Evolutionary conservation across 2,329 filamentous ascomycete genomes (phyloP), one percentile per base, ranked within the genome.

Genomic region (Fusarium albidum): DNA sequence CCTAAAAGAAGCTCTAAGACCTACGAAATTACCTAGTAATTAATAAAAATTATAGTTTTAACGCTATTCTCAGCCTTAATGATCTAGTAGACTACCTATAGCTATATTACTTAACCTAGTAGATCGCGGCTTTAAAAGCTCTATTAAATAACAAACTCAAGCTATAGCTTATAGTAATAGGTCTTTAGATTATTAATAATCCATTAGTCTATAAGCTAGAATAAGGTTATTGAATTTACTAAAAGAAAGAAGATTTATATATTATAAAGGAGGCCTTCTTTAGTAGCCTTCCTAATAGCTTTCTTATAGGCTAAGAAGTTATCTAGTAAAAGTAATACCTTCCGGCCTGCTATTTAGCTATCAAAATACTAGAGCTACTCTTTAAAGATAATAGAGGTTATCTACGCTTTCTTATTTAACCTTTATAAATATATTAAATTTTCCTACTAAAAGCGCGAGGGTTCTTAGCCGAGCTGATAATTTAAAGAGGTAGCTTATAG

Each of bases 181-280:
- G 18, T 25, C 12, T 38, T 38, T n/a, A 38, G 35, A 21, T 38
- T 38, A 38, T 38, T 38, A 38, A 38, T 38, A 38, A 38, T 38
- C 6, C 35, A 17, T 26, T 38, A 38, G 18, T 38, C 35, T 38
- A 38, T 38, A 26, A 14, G 35, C 15, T 38, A 38, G 18, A 26
- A 38, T 13, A 38, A 10, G 10, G 17, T 12, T 26, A 26, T 38
- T 9, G 26, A 26, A 26, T 38, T 38, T 13, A 21, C 35, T n/a
- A 26, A n/a, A 26, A 26, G 18, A 38, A n/a, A 3, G 5, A 26
- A 26, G n/a, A 38, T n/a, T 6, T 26, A 17, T 34, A 17, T 38
- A 26, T 5, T 26, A 3, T 3, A 5, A 38, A 38, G 21, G 11
- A 26, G 18, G 6, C 18, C 9, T 5, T 6, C 17, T 13, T 38